Conservation (phyloP, 352 stramenopile genomes). For the Lagenidium sp. region DNA sequence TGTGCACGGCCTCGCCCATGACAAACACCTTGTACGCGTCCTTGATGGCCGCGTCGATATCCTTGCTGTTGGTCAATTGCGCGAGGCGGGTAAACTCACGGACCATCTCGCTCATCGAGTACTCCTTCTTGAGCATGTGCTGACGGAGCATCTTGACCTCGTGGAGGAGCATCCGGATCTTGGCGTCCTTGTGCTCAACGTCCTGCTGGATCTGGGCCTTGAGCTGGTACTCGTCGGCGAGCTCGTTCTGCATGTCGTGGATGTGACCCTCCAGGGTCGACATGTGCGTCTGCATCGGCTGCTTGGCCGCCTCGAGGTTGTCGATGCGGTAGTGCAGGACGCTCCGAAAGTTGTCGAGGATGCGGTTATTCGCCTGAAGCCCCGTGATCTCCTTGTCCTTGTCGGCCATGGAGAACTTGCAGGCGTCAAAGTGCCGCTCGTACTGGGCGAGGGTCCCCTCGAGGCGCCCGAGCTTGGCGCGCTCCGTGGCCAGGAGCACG, state of each 20-base stretch:
- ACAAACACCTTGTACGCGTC: slow-evolving; percentile 70
- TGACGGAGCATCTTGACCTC: slow-evolving; percentile 73
- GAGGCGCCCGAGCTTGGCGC: slow-evolving; percentile 53
- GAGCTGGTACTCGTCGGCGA: slow-evolving; percentile 58
- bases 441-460: slow-evolving; percentile 59
- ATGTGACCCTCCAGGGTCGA: slow-evolving; percentile 48
- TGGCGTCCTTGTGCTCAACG: slow-evolving; percentile 59
- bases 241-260: slow-evolving; percentile 66
- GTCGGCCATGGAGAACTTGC: slow-evolving; percentile 48
- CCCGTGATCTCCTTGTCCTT: slow-evolving; percentile 61
- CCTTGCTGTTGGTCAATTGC: slow-evolving; percentile 69
- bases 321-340: slow-evolving; percentile 73
- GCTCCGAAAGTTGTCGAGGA: slow-evolving; percentile 78
- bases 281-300: slow-evolving; percentile 62
- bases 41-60: slow-evolving; percentile 73
- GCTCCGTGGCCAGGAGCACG: slow-evolving; percentile 60
- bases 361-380: slow-evolving; percentile 62
- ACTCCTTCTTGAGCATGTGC: slow-evolving; percentile 71
- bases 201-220: slow-evolving; percentile 60
- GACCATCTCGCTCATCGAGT: slow-evolving; percentile 68
- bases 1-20: slow-evolving; percentile 54
- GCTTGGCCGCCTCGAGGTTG: slow-evolving; percentile 58
- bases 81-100: slow-evolving; percentile 63
- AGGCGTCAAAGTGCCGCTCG: slow-evolving; percentile 68
- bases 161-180: slow-evolving; percentile 62